phyloP scores from a whole-genome alignment of 768 basidiomycete species.

The Termitomyces sp. region DNA sequence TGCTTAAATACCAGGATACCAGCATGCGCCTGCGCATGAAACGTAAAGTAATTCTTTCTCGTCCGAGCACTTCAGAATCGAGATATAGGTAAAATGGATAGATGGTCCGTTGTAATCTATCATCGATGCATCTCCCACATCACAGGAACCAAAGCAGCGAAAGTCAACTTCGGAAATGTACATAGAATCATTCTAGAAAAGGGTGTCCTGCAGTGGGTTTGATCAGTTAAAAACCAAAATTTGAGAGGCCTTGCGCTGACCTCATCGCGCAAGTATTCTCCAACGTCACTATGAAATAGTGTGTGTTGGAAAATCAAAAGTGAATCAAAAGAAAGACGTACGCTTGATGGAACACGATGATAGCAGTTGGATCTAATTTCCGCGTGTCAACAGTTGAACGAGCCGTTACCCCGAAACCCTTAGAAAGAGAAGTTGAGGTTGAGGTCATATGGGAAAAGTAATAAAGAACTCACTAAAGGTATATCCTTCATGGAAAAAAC shows the following conservation, averaged over 20 bases:
- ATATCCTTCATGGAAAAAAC: conserved; percentile 95
- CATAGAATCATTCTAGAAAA: conserved; percentile 54
- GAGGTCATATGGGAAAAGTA: background rate
- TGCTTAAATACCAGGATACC: conserved; percentile 3
- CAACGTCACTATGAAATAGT: conserved; percentile 80
- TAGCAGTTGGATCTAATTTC: conserved; percentile 95
- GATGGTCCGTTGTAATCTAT: conserved; percentile 16
- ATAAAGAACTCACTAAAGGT: conserved; percentile 65
- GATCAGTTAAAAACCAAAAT: conserved; percentile 2
- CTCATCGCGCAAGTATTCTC: conserved; percentile 97
- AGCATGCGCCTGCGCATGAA: conserved; percentile 15
- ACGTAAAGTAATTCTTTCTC: conserved; percentile 19
- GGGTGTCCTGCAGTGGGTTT: conserved; percentile 56
- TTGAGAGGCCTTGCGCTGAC: conserved; percentile 34
- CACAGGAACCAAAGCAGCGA: conserved; percentile 4
- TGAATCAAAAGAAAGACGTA: conserved; percentile 31
- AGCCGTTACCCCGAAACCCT: conserved; percentile 98
- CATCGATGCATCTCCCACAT: too few species aligned
- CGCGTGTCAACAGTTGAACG: conserved; percentile 93
- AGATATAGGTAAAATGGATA: conserved; percentile 17
- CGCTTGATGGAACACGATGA: conserved; percentile 99
- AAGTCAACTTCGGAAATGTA: background rate
- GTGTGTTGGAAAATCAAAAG: conserved; percentile 1
- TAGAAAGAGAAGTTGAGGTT: conserved; percentile 1
- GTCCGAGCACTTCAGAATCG: conserved; percentile 46